phyloP scores from a whole-genome alignment of 257 asterid species.

The Scutellaria barbata region DNA sequence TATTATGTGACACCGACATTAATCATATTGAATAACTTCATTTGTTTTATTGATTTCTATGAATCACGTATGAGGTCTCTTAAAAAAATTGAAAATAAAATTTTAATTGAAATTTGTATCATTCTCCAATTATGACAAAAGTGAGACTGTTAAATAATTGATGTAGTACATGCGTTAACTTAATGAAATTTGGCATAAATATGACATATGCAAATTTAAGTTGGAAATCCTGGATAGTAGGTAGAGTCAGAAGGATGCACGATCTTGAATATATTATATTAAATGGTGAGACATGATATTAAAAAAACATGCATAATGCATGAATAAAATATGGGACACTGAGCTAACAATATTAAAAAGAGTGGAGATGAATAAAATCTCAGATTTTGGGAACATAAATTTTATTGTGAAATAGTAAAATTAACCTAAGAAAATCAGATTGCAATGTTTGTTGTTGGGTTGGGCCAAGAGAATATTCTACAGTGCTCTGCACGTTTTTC shows the following conservation, averaged over 20 bases:
- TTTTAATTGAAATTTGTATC: no score
- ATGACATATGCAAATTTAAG: conserved; percentile 6
- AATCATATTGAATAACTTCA: no score
- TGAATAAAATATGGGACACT: conserved; percentile 5
- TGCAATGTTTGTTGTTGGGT: conserved; percentile 26
- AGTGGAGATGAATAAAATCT: conserved; percentile 27
- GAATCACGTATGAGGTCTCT: no score
- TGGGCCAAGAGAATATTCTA: conserved; percentile 32
- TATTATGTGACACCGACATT: no score
- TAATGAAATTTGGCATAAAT: no score
- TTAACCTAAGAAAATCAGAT: conserved; percentile 33
- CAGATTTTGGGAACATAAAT: conserved; percentile 37
- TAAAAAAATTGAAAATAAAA: no score
- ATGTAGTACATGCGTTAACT: no score
- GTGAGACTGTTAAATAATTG: no score
- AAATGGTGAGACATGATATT: conserved; percentile 24
- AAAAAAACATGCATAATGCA: conserved; percentile 36
- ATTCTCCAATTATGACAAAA: no score
- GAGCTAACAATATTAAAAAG: not conserved
- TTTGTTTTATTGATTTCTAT: no score
- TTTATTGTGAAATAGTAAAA: conserved; percentile 3
- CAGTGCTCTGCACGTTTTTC: conserved; percentile 44
- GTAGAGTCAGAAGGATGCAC: conserved; percentile 25
- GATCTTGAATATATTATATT: conserved; percentile 16
- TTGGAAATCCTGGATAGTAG: not conserved